Percentiles rank a stretch among this genome's conserved stretches.
phyloP scores from a whole-genome alignment of 441 rosid genomes.

The Syzygium malaccense region DNA sequence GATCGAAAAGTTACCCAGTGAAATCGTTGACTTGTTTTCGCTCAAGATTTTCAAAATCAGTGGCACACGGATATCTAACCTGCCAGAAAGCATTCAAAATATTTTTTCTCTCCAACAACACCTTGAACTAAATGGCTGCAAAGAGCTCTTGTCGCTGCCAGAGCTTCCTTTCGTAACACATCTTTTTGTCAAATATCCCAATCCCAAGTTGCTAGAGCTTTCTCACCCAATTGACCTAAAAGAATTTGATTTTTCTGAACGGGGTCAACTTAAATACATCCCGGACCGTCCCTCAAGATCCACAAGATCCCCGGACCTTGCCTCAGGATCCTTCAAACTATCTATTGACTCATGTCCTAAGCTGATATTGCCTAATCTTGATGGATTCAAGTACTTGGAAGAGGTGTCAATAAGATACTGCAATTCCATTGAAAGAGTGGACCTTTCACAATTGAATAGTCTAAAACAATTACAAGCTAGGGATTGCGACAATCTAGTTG shows the following conservation, averaged over 20 bases:
- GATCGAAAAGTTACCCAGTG: rapidly evolving
- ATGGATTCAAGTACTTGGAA: neutral
- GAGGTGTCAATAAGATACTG: neutral
- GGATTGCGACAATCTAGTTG: neutral
- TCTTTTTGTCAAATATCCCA: neutral
- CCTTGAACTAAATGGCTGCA: no score
- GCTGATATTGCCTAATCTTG: neutral
- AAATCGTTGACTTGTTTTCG: no score
- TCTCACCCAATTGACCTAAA: neutral
- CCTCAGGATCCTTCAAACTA: neutral
- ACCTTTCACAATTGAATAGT: neutral
- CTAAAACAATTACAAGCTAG: no score
- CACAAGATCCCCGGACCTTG: no score
- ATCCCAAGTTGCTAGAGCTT: neutral
- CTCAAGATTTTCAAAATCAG: no score
- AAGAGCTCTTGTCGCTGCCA: no score
- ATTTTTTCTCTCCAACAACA: no score
- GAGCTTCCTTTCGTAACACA: neutral
- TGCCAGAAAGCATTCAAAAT: no score
- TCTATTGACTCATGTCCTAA: neutral
- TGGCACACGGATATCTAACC: no score
- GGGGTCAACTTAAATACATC: no score
- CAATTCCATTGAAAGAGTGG: neutral
- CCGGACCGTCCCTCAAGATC: no score
- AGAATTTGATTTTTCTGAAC: neutral